These are phyloP conservation scores for Crithidia fasciculata DNA, from an alignment of 208 protist species.

Conservation along the genomic window DNA sequence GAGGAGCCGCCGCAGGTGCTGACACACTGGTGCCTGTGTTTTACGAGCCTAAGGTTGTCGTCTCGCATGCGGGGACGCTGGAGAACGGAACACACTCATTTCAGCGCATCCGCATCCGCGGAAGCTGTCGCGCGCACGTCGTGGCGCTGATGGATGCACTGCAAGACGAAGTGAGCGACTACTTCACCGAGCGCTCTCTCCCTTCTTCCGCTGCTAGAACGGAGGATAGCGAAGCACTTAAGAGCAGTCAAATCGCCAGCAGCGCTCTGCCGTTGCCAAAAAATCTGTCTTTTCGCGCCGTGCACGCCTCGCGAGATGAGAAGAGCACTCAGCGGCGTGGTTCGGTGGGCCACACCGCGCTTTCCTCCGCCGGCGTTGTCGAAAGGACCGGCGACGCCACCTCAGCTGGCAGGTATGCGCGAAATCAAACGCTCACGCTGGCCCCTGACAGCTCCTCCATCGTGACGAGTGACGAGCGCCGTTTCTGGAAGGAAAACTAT, in stretches of 20 bases:
- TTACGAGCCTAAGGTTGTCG: conserved; percentile 83
- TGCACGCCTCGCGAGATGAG: conserved; percentile 3
- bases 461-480: conserved; percentile 66
- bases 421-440: conserved; percentile 18
- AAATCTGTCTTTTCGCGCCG: conserved; percentile 36
- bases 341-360: conserved; percentile 22
- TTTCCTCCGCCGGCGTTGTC: conserved; percentile 4
- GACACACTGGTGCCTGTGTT: conserved; percentile 72
- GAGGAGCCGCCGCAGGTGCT: neutral
- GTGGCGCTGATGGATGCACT: conserved; percentile 67
- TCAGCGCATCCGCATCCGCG: conserved; percentile 88
- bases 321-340: neutral
- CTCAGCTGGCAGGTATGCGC: conserved; percentile 4
- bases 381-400: neutral
- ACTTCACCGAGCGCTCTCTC: conserved; percentile 64
- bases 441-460: conserved; percentile 33
- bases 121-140: conserved; percentile 81
- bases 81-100: conserved; percentile 84
- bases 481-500: conserved; percentile 85
- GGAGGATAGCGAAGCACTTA: too few relatives aligned
- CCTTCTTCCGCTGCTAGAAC: neutral
- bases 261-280: conserved; percentile 20
- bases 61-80: conserved; percentile 82
- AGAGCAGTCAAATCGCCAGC: neutral
- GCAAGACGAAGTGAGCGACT: conserved; percentile 42